These are phyloP conservation scores for Elsinoe batatas DNA, from an alignment of 2,329 filamentous ascomycete species.

Conservation along the genomic window DNA sequence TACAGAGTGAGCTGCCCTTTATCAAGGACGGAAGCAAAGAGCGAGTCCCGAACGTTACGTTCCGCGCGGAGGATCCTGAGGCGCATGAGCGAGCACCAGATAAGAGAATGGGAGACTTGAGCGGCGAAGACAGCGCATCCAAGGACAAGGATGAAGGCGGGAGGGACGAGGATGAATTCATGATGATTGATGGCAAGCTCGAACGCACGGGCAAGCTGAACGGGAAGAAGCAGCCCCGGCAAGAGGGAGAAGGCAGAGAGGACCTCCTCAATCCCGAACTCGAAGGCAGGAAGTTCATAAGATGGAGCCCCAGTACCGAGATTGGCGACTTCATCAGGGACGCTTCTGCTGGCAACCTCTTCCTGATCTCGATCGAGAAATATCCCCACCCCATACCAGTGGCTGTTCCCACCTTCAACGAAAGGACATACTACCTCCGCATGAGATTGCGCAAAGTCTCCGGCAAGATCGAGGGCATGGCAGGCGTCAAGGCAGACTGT, in stretches of 20 bases:
- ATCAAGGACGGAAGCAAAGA: conserved; percentile 54
- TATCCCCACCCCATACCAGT: conserved; percentile 59
- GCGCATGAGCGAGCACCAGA: conserved; percentile 41
- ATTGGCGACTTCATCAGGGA: conserved; percentile 92
- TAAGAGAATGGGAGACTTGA: conserved; percentile 25
- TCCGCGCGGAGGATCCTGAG: conserved; percentile 67
- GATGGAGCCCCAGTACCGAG: conserved; percentile 82
- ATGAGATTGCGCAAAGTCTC: conserved; percentile 64
- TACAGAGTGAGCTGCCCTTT: conserved; percentile 74
- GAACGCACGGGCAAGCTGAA: conserved; percentile 36
- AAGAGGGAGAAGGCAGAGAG: conserved; percentile 9
- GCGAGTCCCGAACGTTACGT: conserved; percentile 63
- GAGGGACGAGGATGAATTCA: conserved; percentile 40
- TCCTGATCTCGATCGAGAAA: conserved; percentile 74
- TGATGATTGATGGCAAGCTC: conserved; percentile 41
- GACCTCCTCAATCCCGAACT: conserved; percentile 23
- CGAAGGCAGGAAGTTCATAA: conserved; percentile 58
- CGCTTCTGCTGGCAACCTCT: conserved; percentile 73
- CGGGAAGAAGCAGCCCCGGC: conserved; percentile 19
- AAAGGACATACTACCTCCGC: conserved; percentile 82
- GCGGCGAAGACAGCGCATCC: conserved; percentile 45
- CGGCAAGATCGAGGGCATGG: conserved; percentile 56
- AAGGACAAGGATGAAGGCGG: conserved; percentile 29
- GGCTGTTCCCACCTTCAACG: conserved; percentile 75
- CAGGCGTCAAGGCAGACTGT: conserved; percentile 70